Evolutionary conservation across 1,139 yeast species (phyloP).

Genomic region (Pichia sp.): DNA sequence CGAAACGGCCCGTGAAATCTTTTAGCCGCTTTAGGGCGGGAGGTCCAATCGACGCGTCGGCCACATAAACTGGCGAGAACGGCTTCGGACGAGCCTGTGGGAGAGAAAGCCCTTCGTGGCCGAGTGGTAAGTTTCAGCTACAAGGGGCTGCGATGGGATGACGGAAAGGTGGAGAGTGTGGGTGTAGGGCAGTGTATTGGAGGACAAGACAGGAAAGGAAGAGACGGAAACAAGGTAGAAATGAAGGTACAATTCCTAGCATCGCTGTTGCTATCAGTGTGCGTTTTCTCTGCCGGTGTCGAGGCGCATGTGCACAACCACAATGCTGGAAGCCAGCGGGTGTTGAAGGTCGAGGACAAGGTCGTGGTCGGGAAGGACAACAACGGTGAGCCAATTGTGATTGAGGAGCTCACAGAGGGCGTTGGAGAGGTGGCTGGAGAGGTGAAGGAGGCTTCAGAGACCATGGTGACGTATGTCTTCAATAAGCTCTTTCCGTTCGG

Average conservation of each 20-base stretch:
- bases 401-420: not conserved
- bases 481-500: conserved; percentile 48
- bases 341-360: conserved; percentile 1
- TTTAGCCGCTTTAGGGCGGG: not conserved
- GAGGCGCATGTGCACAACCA: not conserved
- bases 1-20: not conserved
- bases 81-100: too few species aligned
- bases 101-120: too few species aligned
- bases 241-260: not conserved
- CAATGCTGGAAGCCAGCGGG: not conserved
- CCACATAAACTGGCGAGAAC: not conserved
- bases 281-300: not conserved
- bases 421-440: too few species aligned
- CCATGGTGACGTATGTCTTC: conserved; percentile 30
- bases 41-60: not conserved
- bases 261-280: not conserved
- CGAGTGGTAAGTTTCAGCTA: too few species aligned
- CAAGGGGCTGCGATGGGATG: not conserved
- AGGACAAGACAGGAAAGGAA: not conserved
- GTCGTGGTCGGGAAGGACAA: not conserved
- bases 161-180: too few species aligned
- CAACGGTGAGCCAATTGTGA: not conserved
- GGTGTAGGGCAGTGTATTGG: too few species aligned
- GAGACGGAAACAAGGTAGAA: not conserved
- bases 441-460: not conserved